Percentiles rank a stretch among this genome's conserved stretches.
Evolutionary conservation across 768 basidiomycete species (phyloP).

Genomic region (Pulveroboletus sp.): DNA sequence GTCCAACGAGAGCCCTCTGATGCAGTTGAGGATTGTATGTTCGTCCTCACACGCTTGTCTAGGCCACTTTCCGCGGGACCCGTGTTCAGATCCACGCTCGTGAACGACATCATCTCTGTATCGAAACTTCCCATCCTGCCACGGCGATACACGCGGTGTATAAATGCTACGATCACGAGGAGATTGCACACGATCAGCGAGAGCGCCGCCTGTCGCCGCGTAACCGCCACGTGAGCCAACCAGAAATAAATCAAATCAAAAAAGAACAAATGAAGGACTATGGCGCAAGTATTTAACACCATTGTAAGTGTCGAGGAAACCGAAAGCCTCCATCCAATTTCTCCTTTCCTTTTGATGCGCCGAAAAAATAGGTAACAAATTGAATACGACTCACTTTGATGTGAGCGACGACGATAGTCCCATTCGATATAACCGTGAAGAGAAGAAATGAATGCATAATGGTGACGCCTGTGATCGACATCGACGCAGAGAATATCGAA

Average conservation of each 20-base stretch:
- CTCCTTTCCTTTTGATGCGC: background rate
- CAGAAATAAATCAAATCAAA: no score
- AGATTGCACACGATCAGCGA: slow-evolving; percentile 24
- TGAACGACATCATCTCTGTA: slow-evolving; percentile 2
- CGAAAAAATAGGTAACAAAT: background rate
- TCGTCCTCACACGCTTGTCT: background rate
- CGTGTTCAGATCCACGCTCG: slow-evolving; percentile 15
- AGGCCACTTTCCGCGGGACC: background rate
- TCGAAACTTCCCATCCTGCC: slow-evolving; percentile 4
- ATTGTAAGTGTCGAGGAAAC: background rate
- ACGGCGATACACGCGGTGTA: slow-evolving; percentile 10
- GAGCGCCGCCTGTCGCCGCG: slow-evolving; percentile 14
- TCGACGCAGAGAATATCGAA: slow-evolving; percentile 18
- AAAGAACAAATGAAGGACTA: no score
- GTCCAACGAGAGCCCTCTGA: background rate
- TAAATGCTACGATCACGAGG: slow-evolving; percentile 23
- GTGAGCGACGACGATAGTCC: slow-evolving; percentile 17
- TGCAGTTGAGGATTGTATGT: background rate
- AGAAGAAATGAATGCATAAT: slow-evolving; percentile 15
- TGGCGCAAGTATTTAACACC: no score
- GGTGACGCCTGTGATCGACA: slow-evolving; percentile 15
- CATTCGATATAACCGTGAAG: background rate
- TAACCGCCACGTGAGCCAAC: background rate
- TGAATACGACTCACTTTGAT: slow-evolving; percentile 16
- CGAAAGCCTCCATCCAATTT: background rate